A percentile compares a stretch with the other conserved stretches of the same genome.
Conservation (phyloP, 805 yeast genomes). For the Limtongia smithiae region DNA sequence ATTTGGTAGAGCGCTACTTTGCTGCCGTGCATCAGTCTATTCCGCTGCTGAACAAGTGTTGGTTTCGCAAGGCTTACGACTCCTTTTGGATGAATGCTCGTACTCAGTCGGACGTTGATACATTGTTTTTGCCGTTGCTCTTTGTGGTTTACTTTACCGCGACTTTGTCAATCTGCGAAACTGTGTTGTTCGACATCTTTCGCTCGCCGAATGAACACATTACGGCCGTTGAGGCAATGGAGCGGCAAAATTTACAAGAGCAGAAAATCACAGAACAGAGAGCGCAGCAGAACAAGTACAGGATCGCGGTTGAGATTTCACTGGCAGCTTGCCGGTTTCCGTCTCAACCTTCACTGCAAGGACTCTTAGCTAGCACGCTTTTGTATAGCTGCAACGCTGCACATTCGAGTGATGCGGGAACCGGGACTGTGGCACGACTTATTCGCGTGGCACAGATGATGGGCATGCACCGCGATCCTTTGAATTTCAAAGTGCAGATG, state of each 20-base stretch:
- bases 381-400: not conserved
- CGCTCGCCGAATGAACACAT: not conserved
- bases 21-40: constrained; percentile 18
- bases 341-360: constrained; percentile 12
- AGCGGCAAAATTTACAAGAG: constrained; percentile 4
- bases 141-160: constrained; percentile 17
- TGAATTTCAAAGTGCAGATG: constrained; percentile 7
- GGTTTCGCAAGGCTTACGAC: constrained; percentile 3
- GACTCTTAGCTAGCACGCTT: constrained; percentile 15
- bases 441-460: constrained; percentile 13
- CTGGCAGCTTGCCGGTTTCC: constrained; percentile 14
- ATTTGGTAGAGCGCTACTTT: constrained; percentile 14
- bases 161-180: constrained; percentile 12
- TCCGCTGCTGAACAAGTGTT: constrained; percentile 9
- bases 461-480: constrained; percentile 19
- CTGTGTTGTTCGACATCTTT: constrained; percentile 8
- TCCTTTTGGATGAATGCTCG: constrained; percentile 9
- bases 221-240: constrained; percentile 4
- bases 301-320: constrained; percentile 12
- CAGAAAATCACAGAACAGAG: constrained; percentile 4
- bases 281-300: constrained; percentile 6
- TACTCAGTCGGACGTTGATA: not conserved
- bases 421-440: constrained; percentile 7
- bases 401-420: constrained; percentile 7
- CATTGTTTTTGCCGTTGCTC: constrained; percentile 7